A percentile compares a stretch with the other conserved stretches of the same genome.
These are phyloP conservation scores for Solanum paucissectum DNA, from an alignment of 257 asterid genomes.

Conservation along the genomic window DNA sequence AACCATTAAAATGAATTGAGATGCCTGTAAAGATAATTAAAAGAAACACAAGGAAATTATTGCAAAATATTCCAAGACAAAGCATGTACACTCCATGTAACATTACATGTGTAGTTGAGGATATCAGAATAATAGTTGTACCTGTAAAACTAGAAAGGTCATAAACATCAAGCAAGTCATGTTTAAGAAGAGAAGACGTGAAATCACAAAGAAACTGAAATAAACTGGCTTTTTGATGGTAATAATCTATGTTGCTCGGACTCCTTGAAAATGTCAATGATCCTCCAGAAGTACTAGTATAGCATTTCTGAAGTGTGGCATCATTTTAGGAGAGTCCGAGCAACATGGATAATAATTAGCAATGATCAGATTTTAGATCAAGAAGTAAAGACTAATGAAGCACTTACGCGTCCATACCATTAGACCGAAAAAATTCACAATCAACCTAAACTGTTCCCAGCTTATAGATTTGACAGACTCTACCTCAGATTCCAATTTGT, in stretches of 20 bases:
- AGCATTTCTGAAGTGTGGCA: background rate
- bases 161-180: constrained; percentile 9
- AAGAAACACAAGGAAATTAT: background rate
- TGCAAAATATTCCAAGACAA: background rate
- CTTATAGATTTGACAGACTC: background rate
- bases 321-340: background rate
- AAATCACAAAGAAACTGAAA: background rate
- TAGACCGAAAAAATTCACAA: background rate
- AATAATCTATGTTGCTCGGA: background rate
- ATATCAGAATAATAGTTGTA: constrained; percentile 15
- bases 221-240: background rate
- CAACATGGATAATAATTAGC: background rate
- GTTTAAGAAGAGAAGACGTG: constrained; percentile 12
- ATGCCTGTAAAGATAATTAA: background rate
- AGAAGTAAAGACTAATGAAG: background rate
- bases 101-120: background rate
- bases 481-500: background rate
- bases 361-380: background rate
- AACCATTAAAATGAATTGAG: background rate
- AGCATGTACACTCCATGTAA: background rate
- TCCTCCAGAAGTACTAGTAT: background rate
- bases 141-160: constrained; percentile 25
- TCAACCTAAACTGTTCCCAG: background rate
- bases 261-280: background rate
- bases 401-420: background rate